A percentile compares a stretch with the other conserved stretches of the same genome.
Conservation (phyloP, 2,329 filamentous ascomycete species). For the Daldinia sp. region DNA sequence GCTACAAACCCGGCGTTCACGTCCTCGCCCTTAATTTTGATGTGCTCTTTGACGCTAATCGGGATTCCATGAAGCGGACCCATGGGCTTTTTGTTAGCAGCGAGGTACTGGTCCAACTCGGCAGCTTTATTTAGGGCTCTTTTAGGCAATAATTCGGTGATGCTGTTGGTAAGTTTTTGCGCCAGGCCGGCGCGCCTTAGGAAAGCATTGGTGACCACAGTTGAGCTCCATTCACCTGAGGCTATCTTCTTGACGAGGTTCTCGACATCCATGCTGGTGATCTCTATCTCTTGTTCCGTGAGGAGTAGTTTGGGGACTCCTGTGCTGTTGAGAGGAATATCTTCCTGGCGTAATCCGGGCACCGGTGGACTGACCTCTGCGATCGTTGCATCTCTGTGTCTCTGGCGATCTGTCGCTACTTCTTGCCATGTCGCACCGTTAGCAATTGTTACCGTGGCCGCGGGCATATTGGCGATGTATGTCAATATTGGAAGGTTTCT, state of each 20-base stretch:
- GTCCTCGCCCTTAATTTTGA: conserved; percentile 57
- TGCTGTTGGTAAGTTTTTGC: conserved; percentile 52
- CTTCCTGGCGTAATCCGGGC: conserved; percentile 42
- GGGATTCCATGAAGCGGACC: conserved; percentile 45
- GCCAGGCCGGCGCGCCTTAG: conserved; percentile 62
- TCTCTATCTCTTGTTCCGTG: conserved; percentile 55
- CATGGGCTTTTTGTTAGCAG: conserved; percentile 31
- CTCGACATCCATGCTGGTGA: conserved; percentile 58
- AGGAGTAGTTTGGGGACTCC: conserved; percentile 56
- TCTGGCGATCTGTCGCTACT: conserved; percentile 55
- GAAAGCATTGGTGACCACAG: conserved; percentile 60
- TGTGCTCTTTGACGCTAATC: conserved; percentile 62
- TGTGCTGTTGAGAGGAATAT: conserved; percentile 55
- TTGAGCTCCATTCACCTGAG: conserved; percentile 53
- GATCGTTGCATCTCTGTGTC: conserved; percentile 56
- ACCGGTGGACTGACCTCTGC: conserved; percentile 51
- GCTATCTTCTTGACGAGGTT: conserved; percentile 55
- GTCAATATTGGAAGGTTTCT: not conserved
- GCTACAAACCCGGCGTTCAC: conserved; percentile 58
- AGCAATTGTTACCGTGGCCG: conserved; percentile 37
- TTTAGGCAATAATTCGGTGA: conserved; percentile 41
- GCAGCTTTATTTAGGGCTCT: conserved; percentile 38
- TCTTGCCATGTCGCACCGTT: conserved; percentile 54
- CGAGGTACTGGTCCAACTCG: conserved; percentile 40
- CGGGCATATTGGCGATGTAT: conserved; percentile 29